phyloP scores from a whole-genome alignment of 176 grass and related monocot genomes.

The Hsuehochloa calcarea region DNA sequence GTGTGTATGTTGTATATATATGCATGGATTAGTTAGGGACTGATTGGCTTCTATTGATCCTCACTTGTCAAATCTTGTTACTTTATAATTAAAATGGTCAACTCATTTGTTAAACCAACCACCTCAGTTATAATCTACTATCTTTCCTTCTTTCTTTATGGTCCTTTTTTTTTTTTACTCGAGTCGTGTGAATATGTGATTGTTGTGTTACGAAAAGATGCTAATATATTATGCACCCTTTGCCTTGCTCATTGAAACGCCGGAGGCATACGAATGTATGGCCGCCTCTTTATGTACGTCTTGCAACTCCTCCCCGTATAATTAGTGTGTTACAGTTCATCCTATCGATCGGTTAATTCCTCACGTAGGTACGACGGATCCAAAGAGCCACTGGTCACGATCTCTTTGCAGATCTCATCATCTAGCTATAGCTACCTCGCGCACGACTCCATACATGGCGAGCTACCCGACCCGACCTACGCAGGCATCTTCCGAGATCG shows the following conservation, averaged over 20 bases:
- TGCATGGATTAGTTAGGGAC: background rate
- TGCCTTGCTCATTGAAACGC: background rate
- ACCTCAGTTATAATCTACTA: background rate
- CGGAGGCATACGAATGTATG: background rate
- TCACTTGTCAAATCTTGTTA: background rate
- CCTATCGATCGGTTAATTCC: background rate
- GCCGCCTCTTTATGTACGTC: background rate
- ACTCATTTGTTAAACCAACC: background rate
- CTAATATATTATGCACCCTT: background rate
- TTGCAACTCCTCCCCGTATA: background rate
- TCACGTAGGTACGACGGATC: background rate
- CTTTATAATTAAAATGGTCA: background rate
- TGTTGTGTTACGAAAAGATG: background rate
- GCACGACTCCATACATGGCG: background rate
- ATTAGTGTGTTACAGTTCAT: background rate
- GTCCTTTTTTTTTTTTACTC: background rate
- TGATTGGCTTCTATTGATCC: background rate
- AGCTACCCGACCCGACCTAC: background rate
- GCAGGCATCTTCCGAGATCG: conserved; percentile 26
- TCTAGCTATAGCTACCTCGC: too few relatives aligned
- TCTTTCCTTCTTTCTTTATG: background rate
- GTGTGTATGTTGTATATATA: background rate
- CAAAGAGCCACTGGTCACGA: background rate
- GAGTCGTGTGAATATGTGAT: background rate
- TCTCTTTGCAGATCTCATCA: background rate